Conservation (phyloP, 108 stramenopile species). For the Stephanodiscus triporus region DNA sequence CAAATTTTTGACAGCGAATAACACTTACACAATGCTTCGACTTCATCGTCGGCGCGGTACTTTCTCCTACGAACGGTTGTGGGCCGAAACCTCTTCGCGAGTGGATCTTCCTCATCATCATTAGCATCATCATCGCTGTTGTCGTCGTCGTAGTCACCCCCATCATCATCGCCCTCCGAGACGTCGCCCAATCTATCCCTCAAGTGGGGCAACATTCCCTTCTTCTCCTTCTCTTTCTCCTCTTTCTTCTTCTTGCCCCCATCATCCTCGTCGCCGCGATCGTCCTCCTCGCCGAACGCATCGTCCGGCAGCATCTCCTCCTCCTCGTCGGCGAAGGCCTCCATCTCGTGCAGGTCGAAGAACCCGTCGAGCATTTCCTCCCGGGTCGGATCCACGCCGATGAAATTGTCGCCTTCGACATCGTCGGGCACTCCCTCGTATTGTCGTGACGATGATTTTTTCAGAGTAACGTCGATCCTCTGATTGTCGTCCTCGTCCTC, state of each 20-base stretch:
- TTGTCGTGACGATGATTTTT: slow-evolving; percentile 10
- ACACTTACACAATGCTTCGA: slow-evolving; percentile 62
- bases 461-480: slow-evolving; percentile 42
- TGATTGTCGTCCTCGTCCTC: slow-evolving; percentile 10
- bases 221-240: slow-evolving; percentile 1
- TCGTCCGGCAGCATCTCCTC: slow-evolving; percentile 80
- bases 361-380: slow-evolving; percentile 90
- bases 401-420: slow-evolving; percentile 29
- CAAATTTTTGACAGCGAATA: neutral
- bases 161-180: slow-evolving; percentile 58
- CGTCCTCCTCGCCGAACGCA: slow-evolving; percentile 56
- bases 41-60: slow-evolving; percentile 85
- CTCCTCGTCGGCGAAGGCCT: slow-evolving; percentile 93
- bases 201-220: slow-evolving; percentile 56
- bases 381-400: slow-evolving; percentile 68
- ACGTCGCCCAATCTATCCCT: slow-evolving; percentile 58
- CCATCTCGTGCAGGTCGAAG: slow-evolving; percentile 96
- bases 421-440: slow-evolving; percentile 8
- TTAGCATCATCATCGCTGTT: slow-evolving; percentile 60
- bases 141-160: slow-evolving; percentile 42
- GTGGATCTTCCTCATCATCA: slow-evolving; percentile 42
- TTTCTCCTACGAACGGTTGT: slow-evolving; percentile 59
- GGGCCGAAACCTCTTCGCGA: slow-evolving; percentile 39
- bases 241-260: slow-evolving; percentile 5
- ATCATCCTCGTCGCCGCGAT: slow-evolving; percentile 29